Evolutionary conservation across 2,329 filamentous ascomycete species (phyloP).

Genomic region (Teratosphaeria destructans): DNA sequence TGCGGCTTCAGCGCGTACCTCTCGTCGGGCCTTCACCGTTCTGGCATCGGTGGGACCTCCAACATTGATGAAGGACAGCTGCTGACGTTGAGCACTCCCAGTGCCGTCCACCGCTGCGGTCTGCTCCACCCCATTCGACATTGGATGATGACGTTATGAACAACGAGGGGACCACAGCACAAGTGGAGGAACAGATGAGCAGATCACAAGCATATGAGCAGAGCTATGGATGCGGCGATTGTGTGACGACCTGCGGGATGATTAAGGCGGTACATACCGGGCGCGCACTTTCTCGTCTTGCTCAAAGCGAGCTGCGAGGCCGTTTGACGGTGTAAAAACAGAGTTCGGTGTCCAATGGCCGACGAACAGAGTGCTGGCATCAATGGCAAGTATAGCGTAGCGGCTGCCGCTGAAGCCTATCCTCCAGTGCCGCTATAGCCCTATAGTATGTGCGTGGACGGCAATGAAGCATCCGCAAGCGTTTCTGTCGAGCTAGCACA

Average conservation of each 20-base stretch:
- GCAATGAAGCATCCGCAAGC: neutral
- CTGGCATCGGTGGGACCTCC: constrained; percentile 1
- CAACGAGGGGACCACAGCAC: neutral
- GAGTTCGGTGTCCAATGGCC: neutral
- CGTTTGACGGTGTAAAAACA: neutral
- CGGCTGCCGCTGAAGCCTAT: neutral
- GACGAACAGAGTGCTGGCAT: neutral
- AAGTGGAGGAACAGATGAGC: neutral
- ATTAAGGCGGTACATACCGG: neutral
- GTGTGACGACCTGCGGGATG: neutral
- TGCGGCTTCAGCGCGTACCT: constrained; percentile 1
- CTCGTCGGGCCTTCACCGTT: neutral
- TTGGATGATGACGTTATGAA: neutral
- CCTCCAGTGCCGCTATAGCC: neutral
- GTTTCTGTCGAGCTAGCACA: neutral
- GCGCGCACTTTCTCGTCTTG: neutral
- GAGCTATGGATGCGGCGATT: neutral
- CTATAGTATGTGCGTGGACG: neutral
- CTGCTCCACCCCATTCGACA: neutral
- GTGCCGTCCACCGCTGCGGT: neutral
- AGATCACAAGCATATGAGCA: neutral
- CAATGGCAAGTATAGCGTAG: neutral
- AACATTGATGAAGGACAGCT: constrained; percentile 1
- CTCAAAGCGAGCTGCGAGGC: neutral
- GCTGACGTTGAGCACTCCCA: neutral